These are phyloP conservation scores for Lichtheimia ornata DNA, from an alignment of 371 early-diverging fungal species.

Conservation along the genomic window DNA sequence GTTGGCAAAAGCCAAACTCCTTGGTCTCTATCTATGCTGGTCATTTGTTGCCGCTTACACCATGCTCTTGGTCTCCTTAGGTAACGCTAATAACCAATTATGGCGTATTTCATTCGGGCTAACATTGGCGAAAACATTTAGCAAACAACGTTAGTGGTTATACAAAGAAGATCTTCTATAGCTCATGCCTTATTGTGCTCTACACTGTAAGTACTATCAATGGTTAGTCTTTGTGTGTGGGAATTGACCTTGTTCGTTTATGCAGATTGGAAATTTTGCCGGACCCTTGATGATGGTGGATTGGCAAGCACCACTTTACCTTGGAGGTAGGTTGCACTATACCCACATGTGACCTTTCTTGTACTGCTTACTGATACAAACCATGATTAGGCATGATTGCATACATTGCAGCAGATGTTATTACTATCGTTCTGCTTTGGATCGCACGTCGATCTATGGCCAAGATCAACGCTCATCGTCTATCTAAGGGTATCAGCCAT, in stretches of 20 bases:
- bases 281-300: constrained; percentile 25
- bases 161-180: constrained; percentile 33
- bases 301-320: constrained; percentile 10
- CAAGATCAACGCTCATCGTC: constrained; percentile 11
- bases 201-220: constrained; percentile 16
- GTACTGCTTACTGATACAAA: too few species aligned
- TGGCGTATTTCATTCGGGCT: too few species aligned
- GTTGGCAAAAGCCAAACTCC: constrained; percentile 17
- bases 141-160: constrained; percentile 29
- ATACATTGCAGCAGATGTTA: constrained; percentile 11
- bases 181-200: constrained; percentile 17
- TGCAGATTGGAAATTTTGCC: constrained; percentile 16
- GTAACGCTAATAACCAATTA: neutral
- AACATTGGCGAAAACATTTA: too few species aligned
- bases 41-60: constrained; percentile 19
- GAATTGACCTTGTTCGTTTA: neutral
- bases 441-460: constrained; percentile 24
- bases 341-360: too few species aligned
- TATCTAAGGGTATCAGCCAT: constrained; percentile 3
- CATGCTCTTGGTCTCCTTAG: constrained; percentile 16
- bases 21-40: constrained; percentile 26
- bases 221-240: neutral
- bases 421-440: constrained; percentile 11
- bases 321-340: constrained; percentile 6
- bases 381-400: constrained; percentile 3